Conservation (phyloP, 176 grass and related monocot species). For the Lolium rigidum region DNA sequence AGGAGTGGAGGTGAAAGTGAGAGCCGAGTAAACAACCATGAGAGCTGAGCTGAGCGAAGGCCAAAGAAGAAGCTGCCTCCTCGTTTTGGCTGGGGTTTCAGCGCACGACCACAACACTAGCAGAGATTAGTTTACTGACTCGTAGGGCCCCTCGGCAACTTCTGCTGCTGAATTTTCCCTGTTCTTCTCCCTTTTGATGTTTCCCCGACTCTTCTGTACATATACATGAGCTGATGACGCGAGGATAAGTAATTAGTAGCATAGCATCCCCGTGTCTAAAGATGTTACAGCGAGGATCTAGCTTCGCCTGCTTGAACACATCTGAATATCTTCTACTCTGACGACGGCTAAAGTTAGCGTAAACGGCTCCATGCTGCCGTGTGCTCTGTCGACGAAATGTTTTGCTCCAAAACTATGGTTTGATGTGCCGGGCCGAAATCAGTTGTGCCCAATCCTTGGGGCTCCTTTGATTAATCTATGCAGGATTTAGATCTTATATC, state of each 20-base stretch:
- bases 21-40: background rate
- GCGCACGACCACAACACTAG: no score
- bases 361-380: no score
- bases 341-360: no score
- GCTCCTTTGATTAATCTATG: no score
- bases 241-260: slow-evolving; percentile 26
- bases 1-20: slow-evolving; percentile 59
- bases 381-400: no score
- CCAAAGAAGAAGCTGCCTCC: background rate
- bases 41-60: no score
- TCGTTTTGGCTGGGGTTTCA: slow-evolving; percentile 38
- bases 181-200: background rate
- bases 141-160: slow-evolving; percentile 19
- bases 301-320: background rate
- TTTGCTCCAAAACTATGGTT: no score
- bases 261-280: background rate
- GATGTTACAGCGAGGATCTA: no score
- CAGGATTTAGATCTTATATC: no score
- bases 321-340: no score
- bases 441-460: no score
- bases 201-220: slow-evolving; percentile 26
- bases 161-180: background rate
- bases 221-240: slow-evolving; percentile 51
- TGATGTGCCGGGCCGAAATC: no score
- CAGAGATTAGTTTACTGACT: slow-evolving; percentile 25